A percentile compares a stretch with the other conserved stretches of the same genome.
These are phyloP conservation scores for Cercospora sojina DNA, from an alignment of 2,329 filamentous ascomycete species.

Conservation along the genomic window DNA sequence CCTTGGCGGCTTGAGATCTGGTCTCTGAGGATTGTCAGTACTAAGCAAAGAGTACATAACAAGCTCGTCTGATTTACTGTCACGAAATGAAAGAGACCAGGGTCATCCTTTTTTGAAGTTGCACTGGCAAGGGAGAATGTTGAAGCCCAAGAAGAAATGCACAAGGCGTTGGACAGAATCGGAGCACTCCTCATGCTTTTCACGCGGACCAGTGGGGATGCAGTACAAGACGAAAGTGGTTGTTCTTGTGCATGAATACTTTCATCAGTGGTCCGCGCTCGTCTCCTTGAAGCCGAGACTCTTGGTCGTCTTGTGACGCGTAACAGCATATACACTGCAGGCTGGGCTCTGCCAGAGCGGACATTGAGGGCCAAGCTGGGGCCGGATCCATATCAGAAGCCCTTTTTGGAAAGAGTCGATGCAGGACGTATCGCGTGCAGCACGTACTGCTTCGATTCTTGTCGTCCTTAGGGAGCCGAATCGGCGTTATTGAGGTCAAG, in stretches of 20 bases:
- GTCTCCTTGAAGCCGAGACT: neutral
- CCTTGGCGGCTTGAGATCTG: slow-evolving; percentile 14
- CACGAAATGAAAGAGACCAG: neutral
- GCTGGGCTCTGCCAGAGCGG: neutral
- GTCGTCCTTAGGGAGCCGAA: neutral
- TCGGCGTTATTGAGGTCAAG: neutral
- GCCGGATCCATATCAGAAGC: neutral
- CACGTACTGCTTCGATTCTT: neutral
- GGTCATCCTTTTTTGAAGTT: neutral
- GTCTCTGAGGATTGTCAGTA: slow-evolving; percentile 5
- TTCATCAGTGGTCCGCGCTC: neutral
- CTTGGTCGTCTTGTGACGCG: neutral
- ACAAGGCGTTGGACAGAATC: neutral
- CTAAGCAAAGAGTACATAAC: neutral
- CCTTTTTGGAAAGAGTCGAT: neutral
- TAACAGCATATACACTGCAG: neutral
- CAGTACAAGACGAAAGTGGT: neutral
- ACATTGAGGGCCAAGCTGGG: neutral
- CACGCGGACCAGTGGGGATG: neutral
- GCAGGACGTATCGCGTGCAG: neutral
- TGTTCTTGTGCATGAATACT: neutral
- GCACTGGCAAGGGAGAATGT: neutral
- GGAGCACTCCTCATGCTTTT: neutral
- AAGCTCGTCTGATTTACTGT: neutral
- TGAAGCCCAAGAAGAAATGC: neutral